A percentile compares a stretch with the other conserved stretches of the same genome.
Evolutionary conservation across 2,329 filamentous ascomycete genomes (phyloP).

Genomic region (Aspergillus aculeatus): DNA sequence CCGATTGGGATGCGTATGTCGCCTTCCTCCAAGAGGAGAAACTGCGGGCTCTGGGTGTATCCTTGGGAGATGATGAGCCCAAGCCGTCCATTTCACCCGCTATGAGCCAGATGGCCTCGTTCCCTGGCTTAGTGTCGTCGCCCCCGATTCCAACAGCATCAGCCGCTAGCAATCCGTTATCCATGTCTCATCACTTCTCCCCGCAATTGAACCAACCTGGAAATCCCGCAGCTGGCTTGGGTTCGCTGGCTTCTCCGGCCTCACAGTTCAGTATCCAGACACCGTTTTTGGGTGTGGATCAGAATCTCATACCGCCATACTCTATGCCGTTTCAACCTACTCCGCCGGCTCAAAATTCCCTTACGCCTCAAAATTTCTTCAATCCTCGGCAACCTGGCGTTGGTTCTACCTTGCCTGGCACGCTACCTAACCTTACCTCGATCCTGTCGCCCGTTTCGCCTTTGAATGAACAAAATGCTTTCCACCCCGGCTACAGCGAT

Average conservation of each 20-base stretch:
- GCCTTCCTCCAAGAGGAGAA: constrained; percentile 85
- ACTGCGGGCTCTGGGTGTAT: constrained; percentile 85
- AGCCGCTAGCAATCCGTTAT: constrained; percentile 67
- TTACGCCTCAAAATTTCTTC: constrained; percentile 46
- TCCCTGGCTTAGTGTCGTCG: constrained; percentile 75
- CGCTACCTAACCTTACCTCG: constrained; percentile 42
- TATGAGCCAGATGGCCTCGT: constrained; percentile 68
- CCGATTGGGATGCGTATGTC: constrained; percentile 74
- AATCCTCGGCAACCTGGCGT: constrained; percentile 38
- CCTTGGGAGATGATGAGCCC: constrained; percentile 71
- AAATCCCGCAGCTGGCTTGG: constrained; percentile 62
- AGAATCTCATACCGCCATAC: constrained; percentile 64
- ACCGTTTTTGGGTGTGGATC: constrained; percentile 58
- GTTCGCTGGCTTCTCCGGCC: constrained; percentile 69
- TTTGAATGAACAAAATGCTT: constrained; percentile 53
- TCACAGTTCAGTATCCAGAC: constrained; percentile 61
- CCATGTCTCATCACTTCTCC: constrained; percentile 62
- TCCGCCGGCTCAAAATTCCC: constrained; percentile 48
- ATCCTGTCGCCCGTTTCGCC: constrained; percentile 66
- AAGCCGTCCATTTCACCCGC: constrained; percentile 65
- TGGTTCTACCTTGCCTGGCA: constrained; percentile 61
- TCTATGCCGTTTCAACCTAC: constrained; percentile 65
- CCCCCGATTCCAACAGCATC: constrained; percentile 79
- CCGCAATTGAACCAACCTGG: constrained; percentile 60
- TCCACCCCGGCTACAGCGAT: constrained; percentile 32